Evolutionary conservation across 148 eudicot genomes (phyloP).

Genomic region (Silene latifolia): DNA sequence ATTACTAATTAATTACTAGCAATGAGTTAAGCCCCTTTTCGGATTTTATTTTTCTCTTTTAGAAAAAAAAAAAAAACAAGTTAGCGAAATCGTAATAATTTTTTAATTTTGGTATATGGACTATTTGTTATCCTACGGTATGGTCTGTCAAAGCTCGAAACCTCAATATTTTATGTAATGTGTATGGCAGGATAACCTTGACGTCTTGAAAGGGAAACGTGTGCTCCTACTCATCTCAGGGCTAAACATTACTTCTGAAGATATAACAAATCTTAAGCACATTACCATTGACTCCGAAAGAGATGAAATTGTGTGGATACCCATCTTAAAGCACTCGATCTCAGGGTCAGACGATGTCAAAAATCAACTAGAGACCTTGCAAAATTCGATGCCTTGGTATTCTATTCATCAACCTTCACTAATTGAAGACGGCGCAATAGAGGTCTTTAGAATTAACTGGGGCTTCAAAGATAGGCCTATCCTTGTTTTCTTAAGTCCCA

Average conservation of each 20-base stretch:
- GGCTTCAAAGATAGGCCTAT: conserved; percentile 29
- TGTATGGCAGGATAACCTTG: conserved; percentile 26
- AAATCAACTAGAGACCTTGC: conserved; percentile 14
- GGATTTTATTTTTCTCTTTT: too few relatives aligned
- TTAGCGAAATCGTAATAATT: too few relatives aligned
- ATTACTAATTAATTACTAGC: too few relatives aligned
- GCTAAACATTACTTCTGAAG: conserved; percentile 25
- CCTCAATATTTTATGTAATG: too few relatives aligned
- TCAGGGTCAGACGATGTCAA: conserved; percentile 20
- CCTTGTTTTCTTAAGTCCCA: conserved; percentile 34
- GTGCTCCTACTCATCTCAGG: conserved; percentile 35
- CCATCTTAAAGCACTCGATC: conserved; percentile 14
- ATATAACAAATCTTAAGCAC: conserved; percentile 23
- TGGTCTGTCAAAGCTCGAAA: too few relatives aligned
- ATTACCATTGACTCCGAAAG: conserved; percentile 16
- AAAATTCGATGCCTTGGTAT: conserved; percentile 35
- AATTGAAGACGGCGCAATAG: conserved; percentile 12
- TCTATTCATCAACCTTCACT: conserved; percentile 28
- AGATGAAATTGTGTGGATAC: conserved; percentile 37
- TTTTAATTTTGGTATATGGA: too few relatives aligned
- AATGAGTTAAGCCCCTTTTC: too few relatives aligned
- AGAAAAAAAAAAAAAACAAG: too few relatives aligned
- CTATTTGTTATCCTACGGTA: too few relatives aligned
- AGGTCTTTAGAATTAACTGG: conserved; percentile 25
- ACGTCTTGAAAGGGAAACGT: conserved; percentile 21